Base-by-base conservation (phyloP, 2,329 filamentous ascomycete genomes). In the Periconia sp. region DNA sequence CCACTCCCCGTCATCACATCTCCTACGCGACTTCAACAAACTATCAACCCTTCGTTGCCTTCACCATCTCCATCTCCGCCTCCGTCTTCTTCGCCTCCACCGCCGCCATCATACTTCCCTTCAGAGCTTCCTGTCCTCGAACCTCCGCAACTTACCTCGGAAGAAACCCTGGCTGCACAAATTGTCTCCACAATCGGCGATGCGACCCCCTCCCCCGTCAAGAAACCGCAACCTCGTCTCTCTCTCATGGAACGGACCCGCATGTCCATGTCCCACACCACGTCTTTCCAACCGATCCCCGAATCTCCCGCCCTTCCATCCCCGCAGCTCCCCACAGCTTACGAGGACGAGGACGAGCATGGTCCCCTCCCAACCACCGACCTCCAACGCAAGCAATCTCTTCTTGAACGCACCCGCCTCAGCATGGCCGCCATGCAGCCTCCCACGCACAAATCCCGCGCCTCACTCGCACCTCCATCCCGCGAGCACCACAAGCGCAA, bases 371-470 rank as follows among this genome's bases (percentile, higher is more conserved):
- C 53, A n/a, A 47, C 53, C 10, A 31, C 55, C 14, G 55, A 79
- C 50, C 64, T 56, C 13, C 64, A 64, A 56, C 52, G 64, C n/a
- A 77, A 64, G 56, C 52, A 64, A n/a, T 78, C 87, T 0, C 63
- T 74, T 35, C 82, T 88, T 3, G 91, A 91, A 66, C 87, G 92
- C 45, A 95, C 92, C 0, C 85, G 89, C 17, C 81, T 91, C 50
- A 92, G 90, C 17, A 93, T 96, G 86, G 85, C 87, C 0, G 80
- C 85, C 2, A 77, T 83, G 45, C 11, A 37, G 11, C 33, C 33
- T 14, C 33, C 33, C 33, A 81, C 84, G 1, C 59, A 64, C 2
- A 60, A 43, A 54, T 62, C 60, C 9, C 59, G 57, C 35, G 50
- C 40, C 18, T 63, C 57, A 20, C 58, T 57, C 37, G 57, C 46